Percentiles rank a stretch among this genome's conserved stretches.
Conservation (phyloP, 768 basidiomycete species). For the Multifurca ochricompacta region DNA sequence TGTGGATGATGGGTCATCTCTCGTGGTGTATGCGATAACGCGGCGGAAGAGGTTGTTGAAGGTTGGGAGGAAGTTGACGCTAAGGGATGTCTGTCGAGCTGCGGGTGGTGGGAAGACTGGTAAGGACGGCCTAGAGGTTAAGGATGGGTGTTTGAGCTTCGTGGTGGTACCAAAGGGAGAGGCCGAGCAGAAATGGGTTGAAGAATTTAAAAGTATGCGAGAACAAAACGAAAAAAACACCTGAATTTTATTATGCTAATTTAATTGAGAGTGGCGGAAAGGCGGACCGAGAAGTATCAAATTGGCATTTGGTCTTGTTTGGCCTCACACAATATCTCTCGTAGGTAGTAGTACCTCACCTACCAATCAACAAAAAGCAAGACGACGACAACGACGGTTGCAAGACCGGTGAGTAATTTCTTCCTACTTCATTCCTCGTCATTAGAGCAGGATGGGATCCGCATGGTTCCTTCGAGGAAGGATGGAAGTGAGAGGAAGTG, state of each 20-base stretch:
- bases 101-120: conserved; percentile 54
- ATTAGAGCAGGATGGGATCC: not conserved
- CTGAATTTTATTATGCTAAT: not conserved
- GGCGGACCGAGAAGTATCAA: conserved; percentile 1
- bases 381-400: conserved; percentile 12
- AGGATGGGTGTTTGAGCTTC: conserved; percentile 75
- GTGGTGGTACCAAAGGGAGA: conserved; percentile 70
- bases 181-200: conserved; percentile 78
- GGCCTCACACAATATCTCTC: not conserved
- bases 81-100: conserved; percentile 65
- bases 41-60: conserved; percentile 70
- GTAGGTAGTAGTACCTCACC: not conserved
- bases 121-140: conserved; percentile 79
- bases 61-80: conserved; percentile 83
- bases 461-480: not conserved
- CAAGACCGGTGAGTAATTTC: conserved; percentile 7
- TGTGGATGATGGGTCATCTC: conserved; percentile 36
- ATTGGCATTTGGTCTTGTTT: conserved; percentile 10
- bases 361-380: conserved; percentile 5
- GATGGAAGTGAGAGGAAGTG: not conserved
- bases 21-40: conserved; percentile 83
- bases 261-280: not conserved
- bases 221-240: conserved; percentile 14
- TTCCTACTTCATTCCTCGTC: not conserved
- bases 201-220: conserved; percentile 66